Conservation (phyloP, 768 basidiomycete genomes). For the Auricularia sp. region DNA sequence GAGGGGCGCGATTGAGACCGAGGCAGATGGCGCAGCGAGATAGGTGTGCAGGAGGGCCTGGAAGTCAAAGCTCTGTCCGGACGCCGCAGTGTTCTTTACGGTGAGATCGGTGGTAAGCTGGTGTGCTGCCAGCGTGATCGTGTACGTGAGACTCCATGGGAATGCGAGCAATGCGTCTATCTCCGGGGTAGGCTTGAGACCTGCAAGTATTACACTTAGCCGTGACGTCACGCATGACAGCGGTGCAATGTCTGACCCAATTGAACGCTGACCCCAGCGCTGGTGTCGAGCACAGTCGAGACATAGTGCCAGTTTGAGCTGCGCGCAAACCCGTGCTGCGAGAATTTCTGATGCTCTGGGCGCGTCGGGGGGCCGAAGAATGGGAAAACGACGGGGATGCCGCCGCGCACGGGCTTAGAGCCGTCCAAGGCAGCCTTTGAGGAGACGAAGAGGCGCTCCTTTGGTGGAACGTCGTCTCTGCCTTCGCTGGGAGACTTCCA, state of each 20-base stretch:
- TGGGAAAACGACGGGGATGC: conserved; percentile 61
- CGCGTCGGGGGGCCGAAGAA: conserved; percentile 76
- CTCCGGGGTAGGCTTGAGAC: conserved; percentile 49
- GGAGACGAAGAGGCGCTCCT: conserved; percentile 75
- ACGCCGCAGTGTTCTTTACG: conserved; percentile 53
- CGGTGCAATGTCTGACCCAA: conserved; percentile 46
- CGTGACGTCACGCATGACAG: conserved; percentile 5
- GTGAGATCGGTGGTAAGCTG: conserved; percentile 72
- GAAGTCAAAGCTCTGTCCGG: conserved; percentile 43
- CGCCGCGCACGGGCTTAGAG: conserved; percentile 59
- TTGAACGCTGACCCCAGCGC: conserved; percentile 61
- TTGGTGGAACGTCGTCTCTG: conserved; percentile 22
- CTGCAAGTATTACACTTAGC: conserved; percentile 24
- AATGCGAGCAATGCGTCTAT: conserved; percentile 52
- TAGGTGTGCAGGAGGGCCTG: conserved; percentile 94
- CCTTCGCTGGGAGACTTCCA: conserved; percentile 53
- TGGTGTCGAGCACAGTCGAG: conserved; percentile 53
- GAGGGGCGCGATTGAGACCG: conserved; percentile 55
- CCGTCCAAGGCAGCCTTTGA: conserved; percentile 72
- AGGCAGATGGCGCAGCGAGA: conserved; percentile 51
- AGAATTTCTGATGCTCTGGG: conserved; percentile 55
- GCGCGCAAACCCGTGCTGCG: conserved; percentile 90
- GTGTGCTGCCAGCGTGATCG: conserved; percentile 67
- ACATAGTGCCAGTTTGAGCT: conserved; percentile 65
- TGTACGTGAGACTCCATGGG: conserved; percentile 66